Evolutionary conservation across 148 eudicot genomes (phyloP), one percentile per base, ranked within the genome.

Genomic region (Rhododendron ovatum): DNA sequence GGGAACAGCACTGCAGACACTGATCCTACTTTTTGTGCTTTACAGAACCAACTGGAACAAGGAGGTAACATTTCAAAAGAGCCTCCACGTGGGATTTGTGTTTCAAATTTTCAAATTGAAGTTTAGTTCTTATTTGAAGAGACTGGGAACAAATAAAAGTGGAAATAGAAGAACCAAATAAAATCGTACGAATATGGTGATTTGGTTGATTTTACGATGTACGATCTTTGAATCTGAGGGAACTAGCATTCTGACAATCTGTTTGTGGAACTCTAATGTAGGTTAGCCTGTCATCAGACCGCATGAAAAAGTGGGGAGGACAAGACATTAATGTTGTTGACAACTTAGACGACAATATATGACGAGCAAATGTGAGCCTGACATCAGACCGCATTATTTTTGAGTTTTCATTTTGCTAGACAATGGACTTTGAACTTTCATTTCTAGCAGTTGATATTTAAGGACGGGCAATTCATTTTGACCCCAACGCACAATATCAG

Each of bases 271-370:
- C 26, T n/a, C 0, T 22, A 85, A 41, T 89, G 84, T 89, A 95
- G 98, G 98, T 90, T 80, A 95, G 92, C 85, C 86, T 93, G 88
- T 91, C 98, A 14, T 81, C 91, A 43, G 92, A 85, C 26, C 91
- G 98, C 0, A 93, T 95, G 96, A 55, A 89, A 41, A 87, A 89
- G 76, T 95, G 96, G 98, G 98, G 98, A 82, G 95, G 98, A 55
- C 93, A 92, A 77, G 91, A 91, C 3, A 82, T 82, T 85, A 65
- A 80, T 17, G 78, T 79, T 20, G 77, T 80, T 17, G 82, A 84
- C 50, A 84, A 77, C 57, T 47, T 78, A 37, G 91, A 48, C 9
- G 30, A 61, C 33, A 30, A 11, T 48, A 71, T 28, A 45, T 69
- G 61, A 84, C 3, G 5, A 75, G 33, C 7, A 3, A 15, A 33